Evolutionary conservation across 2,329 filamentous ascomycete species (phyloP), one percentile per base, ranked within the genome.

Genomic region (Orbilia quercus): DNA sequence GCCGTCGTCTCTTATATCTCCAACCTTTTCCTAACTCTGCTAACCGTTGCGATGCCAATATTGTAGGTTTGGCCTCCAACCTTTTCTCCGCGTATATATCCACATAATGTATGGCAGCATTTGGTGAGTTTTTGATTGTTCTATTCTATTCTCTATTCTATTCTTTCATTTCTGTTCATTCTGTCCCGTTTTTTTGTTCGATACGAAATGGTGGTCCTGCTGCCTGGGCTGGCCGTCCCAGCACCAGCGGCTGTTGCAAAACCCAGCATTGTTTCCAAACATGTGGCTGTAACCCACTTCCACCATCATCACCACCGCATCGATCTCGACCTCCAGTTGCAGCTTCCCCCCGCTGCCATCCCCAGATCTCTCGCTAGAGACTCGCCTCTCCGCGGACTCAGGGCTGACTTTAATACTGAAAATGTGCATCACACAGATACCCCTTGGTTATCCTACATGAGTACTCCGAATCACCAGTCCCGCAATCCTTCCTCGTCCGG

Each of bases 361-460:
- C 63, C 63, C 63, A 48, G 53, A 34, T 67, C 63, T 38, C 63
- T 67, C 36, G 53, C 63, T n/a, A 67, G 63, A 53, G 63, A 67
- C 22, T 67, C 63, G 14, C 63, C 63, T 9, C 25, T 67, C 11
- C 9, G 58, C n/a, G 63, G 53, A 45, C 36, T 59, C 38, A 50
- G 54, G 51, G 40, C 63, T 59, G 59, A 67, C 36, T 28, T 28
- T 45, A 51, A 58, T 16, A 20, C 7, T 25, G 60, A 73, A 48
- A 55, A 73, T 73, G 66, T 48, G 31, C 44, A 50, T 51, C 31
- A 31, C 48, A 28, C 60, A 73, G 69, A 73, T 55, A 59, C 54
- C 31, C 69, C 69, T 48, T 73, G 69, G 69, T 48, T 73, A 73
- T 65, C 60, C 48, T 74, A 74, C 70, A 74, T 74, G 70, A 67